These are phyloP conservation scores for Chlorociboria aeruginascens DNA, from an alignment of 495 filamentous ascomycete genomes.

Conservation along the genomic window DNA sequence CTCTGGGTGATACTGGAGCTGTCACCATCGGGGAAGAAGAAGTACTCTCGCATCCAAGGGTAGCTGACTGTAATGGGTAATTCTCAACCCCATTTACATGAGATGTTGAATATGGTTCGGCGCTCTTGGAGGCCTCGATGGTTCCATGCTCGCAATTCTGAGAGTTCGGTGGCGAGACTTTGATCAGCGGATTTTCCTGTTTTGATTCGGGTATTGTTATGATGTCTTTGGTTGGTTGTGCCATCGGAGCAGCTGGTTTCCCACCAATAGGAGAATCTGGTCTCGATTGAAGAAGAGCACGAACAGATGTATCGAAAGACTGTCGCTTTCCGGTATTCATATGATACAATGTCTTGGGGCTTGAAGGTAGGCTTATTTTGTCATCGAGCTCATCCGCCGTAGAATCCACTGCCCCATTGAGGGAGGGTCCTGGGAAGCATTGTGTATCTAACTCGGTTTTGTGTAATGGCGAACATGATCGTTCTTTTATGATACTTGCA, in stretches of 20 bases:
- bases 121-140: not conserved
- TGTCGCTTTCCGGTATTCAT: too few relatives aligned
- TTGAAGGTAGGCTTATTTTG: too few relatives aligned
- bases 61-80: not conserved
- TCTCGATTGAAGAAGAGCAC: constrained; percentile 7
- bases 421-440: too few relatives aligned
- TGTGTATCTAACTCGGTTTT: too few relatives aligned
- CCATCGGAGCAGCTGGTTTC: constrained; percentile 1
- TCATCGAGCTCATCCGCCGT: too few relatives aligned
- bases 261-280: constrained; percentile 15
- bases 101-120: not conserved
- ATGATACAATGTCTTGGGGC: too few relatives aligned
- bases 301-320: constrained; percentile 6
- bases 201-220: not conserved
- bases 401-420: too few relatives aligned
- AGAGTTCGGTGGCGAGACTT: not conserved
- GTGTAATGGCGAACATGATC: too few relatives aligned
- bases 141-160: not conserved
- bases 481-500: too few relatives aligned
- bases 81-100: not conserved
- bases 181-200: not conserved
- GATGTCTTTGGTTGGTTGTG: not conserved
- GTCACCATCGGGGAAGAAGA: not conserved
- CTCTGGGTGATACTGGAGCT: not conserved
- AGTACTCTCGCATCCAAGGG: not conserved